Evolutionary conservation across 2,329 filamentous ascomycete species (phyloP), one percentile per base, ranked within the genome.

Genomic region (Delphinella strobiligena): DNA sequence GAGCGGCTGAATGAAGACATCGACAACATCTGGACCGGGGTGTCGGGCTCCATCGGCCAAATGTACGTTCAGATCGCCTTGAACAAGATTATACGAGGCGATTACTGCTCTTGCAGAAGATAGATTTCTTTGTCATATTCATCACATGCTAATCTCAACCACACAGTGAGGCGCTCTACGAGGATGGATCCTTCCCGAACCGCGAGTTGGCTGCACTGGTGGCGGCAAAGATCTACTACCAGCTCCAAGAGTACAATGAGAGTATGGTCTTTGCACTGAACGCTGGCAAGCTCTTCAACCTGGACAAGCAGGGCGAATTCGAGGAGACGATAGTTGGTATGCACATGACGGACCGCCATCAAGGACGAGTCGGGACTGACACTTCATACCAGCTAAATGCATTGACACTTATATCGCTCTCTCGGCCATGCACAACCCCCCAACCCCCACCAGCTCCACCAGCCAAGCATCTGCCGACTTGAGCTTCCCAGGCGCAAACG

Each of bases 181-280:
- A 98, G 72, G 89, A 98, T 66, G 86, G 94, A 54, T 74, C 76
- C 45, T 98, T 98, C 56, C 83, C 88, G 36, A 83, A 98, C 62
- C 85, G 89, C 55, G 84, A 91, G 61, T 80, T 98, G 41, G 91
- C 91, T 40, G 91, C 91, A 39, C 74, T 98, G 36, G 87, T 98
- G 40, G 82, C 93, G 32, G 83, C 91, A 52, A 98, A 98, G 72
- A 87, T 96, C 51, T 98, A 96, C 69, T 98, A 96, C 60, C 91
- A 98, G 60, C 78, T 98, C 38, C 87, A 95, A 65, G 91, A 91
- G 61, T 98, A 98, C 69, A 91, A 95, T 60, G 91, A 98, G 68
- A 95, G 89, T 64, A 96, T 98, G 89, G 83, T 85, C 38, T 96
- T 98, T 63, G 91, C 91, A 47, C 76, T 98, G 34, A 88, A 87